These are phyloP conservation scores for Asclepias syriaca DNA, from an alignment of 257 asterid species.

Conservation along the genomic window DNA sequence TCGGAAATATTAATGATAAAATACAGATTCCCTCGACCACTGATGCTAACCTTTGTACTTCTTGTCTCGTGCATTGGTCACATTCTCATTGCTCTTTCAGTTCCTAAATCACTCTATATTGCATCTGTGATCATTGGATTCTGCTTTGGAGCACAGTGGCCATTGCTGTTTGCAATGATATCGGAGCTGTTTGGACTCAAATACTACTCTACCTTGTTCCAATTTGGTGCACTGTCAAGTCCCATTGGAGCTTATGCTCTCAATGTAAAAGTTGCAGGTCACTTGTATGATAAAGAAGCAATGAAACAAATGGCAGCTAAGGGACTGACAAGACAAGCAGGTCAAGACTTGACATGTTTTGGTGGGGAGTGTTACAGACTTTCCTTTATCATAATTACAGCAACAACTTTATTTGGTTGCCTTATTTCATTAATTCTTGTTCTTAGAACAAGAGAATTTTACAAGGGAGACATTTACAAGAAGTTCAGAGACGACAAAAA, in stretches of 20 bases:
- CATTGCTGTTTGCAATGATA: conserved; percentile 32
- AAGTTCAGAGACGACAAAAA: conserved; percentile 29
- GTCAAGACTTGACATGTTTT: conserved; percentile 30
- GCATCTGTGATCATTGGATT: conserved; percentile 34
- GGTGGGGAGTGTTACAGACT: conserved; percentile 40
- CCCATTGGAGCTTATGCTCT: conserved; percentile 41
- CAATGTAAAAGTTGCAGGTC: conserved; percentile 37
- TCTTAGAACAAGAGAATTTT: conserved; percentile 44
- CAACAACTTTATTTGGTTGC: conserved; percentile 28
- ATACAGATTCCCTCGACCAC: conserved; percentile 35
- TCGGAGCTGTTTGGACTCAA: conserved; percentile 34
- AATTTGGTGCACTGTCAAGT: conserved; percentile 40
- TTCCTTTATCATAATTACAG: conserved; percentile 36
- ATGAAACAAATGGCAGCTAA: conserved; percentile 31
- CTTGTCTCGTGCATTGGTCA: conserved; percentile 27
- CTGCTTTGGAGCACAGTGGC: conserved; percentile 42
- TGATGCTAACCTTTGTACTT: conserved; percentile 32
- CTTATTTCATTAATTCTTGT: conserved; percentile 30
- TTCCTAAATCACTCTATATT: conserved; percentile 28
- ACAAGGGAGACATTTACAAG: conserved; percentile 35
- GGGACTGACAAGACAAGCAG: conserved; percentile 25
- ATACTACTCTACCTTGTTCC: conserved; percentile 37
- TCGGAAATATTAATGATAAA: conserved; percentile 26
- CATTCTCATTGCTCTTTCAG: conserved; percentile 26
- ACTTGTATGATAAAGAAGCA: conserved; percentile 37